Percentiles rank a stretch among this genome's conserved stretches.
phyloP scores from a whole-genome alignment of 192 early-diverging fungal genomes.

The Entophlyctis luteolus region DNA sequence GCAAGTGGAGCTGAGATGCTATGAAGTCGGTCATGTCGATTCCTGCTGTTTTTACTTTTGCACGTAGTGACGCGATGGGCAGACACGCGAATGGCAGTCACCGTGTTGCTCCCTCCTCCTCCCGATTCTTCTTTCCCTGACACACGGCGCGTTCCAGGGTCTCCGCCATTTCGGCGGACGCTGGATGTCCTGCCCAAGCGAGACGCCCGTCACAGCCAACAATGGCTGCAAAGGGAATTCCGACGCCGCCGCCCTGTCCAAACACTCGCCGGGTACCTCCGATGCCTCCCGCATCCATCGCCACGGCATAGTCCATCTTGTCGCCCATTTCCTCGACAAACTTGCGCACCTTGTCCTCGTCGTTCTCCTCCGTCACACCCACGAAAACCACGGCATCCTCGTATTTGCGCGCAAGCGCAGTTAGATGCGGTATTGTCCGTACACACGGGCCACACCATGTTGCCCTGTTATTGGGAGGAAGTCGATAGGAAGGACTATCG shows the following conservation, averaged over 20 bases:
- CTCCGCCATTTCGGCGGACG: slow-evolving; percentile 34
- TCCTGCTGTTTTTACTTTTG: no score
- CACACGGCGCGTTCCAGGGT: no score
- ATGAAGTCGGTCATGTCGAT: neutral
- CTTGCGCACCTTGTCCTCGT: slow-evolving; percentile 41
- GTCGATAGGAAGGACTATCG: no score
- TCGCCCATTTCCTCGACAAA: slow-evolving; percentile 42
- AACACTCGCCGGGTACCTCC: slow-evolving; percentile 29
- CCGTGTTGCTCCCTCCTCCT: no score
- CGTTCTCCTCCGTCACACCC: slow-evolving; percentile 51
- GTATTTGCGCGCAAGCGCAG: slow-evolving; percentile 50
- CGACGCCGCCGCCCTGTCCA: slow-evolving; percentile 41
- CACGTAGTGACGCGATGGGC: no score
- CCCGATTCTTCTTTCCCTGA: no score
- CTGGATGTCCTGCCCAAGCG: slow-evolving; percentile 50
- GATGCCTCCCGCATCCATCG: slow-evolving; percentile 46
- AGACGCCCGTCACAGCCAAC: slow-evolving; percentile 42
- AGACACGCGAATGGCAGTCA: no score
- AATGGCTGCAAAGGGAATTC: slow-evolving; percentile 52
- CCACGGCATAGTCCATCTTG: slow-evolving; percentile 54
- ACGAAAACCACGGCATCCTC: slow-evolving; percentile 44
- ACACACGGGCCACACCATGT: slow-evolving; percentile 11
- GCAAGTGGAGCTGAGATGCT: neutral
- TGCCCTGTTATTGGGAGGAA: neutral
- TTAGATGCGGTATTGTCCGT: slow-evolving; percentile 44